A percentile compares a stretch with the other conserved stretches of the same genome.
phyloP scores from a whole-genome alignment of 2,329 filamentous ascomycete species.

The Capronia americana region DNA sequence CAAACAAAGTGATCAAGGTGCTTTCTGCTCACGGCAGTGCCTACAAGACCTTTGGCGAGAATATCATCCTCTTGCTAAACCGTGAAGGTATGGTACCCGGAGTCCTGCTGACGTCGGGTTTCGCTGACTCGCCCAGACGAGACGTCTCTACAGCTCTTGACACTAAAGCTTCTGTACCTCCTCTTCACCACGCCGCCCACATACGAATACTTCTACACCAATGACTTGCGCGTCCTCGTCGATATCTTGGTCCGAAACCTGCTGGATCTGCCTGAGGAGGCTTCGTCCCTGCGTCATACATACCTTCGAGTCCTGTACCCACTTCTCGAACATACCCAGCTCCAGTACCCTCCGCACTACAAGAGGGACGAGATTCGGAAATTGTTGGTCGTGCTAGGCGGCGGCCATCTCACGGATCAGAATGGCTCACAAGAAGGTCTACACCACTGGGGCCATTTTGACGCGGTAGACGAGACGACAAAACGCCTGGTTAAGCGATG shows the following conservation, averaged over 20 bases:
- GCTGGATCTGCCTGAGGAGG: conserved; percentile 90
- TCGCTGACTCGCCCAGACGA: conserved; percentile 61
- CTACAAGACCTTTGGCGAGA: conserved; percentile 96
- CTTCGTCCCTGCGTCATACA: conserved; percentile 76
- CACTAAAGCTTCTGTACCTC: conserved; percentile 92
- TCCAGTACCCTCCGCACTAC: conserved; percentile 85
- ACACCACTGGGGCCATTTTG: conserved; percentile 57
- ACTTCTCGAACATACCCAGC: conserved; percentile 86
- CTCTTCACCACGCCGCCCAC: conserved; percentile 91
- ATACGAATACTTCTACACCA: conserved; percentile 98
- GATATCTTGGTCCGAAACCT: conserved; percentile 97
- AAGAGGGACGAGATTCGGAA: conserved; percentile 84
- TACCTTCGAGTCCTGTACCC: conserved; percentile 93
- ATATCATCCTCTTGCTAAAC: conserved; percentile 93
- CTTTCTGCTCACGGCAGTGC: conserved; percentile 78
- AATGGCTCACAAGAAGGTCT: conserved; percentile 39
- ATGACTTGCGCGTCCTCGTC: conserved; percentile 89
- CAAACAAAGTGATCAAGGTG: conserved; percentile 92
- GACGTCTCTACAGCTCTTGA: conserved; percentile 92
- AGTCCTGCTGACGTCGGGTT: background rate
- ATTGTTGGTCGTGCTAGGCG: conserved; percentile 74
- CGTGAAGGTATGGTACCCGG: conserved; percentile 68
- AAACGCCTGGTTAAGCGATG: conserved; percentile 55
- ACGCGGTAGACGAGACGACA: conserved; percentile 58
- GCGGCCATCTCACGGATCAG: conserved; percentile 70